These are phyloP conservation scores for Limtongozyma cylindracea DNA, from an alignment of 805 yeast genomes.

Conservation along the genomic window DNA sequence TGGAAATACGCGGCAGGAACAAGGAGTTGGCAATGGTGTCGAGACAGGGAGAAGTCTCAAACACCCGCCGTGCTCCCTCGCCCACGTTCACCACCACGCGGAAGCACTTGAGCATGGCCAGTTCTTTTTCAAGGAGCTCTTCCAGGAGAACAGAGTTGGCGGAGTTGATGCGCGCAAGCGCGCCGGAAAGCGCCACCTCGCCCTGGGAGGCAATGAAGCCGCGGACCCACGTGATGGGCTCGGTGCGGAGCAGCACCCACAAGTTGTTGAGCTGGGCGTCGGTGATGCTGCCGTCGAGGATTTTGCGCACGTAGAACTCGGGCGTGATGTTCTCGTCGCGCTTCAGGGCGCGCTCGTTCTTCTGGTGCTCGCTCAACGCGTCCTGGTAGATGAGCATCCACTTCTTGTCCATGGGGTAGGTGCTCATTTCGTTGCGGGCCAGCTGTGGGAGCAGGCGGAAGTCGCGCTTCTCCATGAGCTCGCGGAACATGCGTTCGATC, in stretches of 20 bases:
- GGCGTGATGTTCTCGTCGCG: conserved; percentile 20
- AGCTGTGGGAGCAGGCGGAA: conserved; percentile 42
- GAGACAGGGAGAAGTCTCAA: too few relatives aligned
- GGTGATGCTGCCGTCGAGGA: conserved; percentile 46
- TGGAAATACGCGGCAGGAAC: conserved; percentile 41
- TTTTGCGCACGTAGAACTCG: conserved; percentile 47
- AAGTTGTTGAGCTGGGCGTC: conserved; percentile 53
- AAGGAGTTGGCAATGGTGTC: too few relatives aligned
- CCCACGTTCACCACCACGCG: conserved; percentile 39
- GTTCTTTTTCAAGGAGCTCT: conserved; percentile 44
- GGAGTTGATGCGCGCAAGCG: conserved; percentile 18
- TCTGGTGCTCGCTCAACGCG: conserved; percentile 48
- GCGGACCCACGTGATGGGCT: conserved; percentile 60
- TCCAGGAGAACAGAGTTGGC: too few relatives aligned
- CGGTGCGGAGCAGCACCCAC: conserved; percentile 84
- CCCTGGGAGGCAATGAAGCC: conserved; percentile 55
- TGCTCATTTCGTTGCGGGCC: conserved; percentile 55
- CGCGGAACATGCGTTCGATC: conserved; percentile 51
- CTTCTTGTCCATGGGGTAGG: conserved; percentile 53
- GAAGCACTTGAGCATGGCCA: conserved; percentile 51
- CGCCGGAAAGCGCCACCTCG: conserved; percentile 46
- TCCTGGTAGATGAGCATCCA: conserved; percentile 87
- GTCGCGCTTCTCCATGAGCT: conserved; percentile 65
- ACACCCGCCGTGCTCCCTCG: too few relatives aligned
- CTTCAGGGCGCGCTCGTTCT: conserved; percentile 7